Conservation (phyloP, 1,139 yeast species). For the Zygosaccharomyces pseudobailii region DNA sequence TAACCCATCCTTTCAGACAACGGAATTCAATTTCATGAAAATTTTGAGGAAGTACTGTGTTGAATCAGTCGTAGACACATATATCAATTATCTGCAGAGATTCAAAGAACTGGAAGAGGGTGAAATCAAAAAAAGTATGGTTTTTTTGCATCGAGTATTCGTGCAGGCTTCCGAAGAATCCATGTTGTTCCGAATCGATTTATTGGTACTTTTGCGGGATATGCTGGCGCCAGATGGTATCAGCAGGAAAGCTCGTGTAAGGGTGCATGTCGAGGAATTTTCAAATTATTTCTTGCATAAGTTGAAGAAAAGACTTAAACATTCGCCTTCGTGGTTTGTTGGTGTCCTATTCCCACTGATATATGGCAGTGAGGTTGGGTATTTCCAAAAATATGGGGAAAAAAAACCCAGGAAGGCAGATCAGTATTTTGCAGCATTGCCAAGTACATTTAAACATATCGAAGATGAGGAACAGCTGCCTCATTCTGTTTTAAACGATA, state of each 20-base stretch:
- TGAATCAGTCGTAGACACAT: conserved; percentile 36
- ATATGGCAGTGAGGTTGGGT: conserved; percentile 41
- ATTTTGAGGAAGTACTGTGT: conserved; percentile 39
- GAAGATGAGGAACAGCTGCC: conserved; percentile 26
- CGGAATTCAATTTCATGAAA: conserved; percentile 46
- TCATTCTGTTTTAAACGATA: conserved; percentile 19
- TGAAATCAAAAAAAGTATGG: conserved; percentile 61
- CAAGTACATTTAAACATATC: conserved; percentile 24
- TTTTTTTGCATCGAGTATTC: conserved; percentile 69
- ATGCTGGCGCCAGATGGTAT: conserved; percentile 41
- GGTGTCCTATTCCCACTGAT: conserved; percentile 68
- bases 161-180: conserved; percentile 56
- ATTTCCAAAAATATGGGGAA: conserved; percentile 48
- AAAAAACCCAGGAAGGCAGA: conserved; percentile 9
- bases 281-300: conserved; percentile 62
- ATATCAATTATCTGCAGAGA: conserved; percentile 40
- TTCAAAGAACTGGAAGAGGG: conserved; percentile 58
- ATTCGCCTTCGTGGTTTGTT: conserved; percentile 53
- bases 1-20: conserved; percentile 30
- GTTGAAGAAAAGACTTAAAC: conserved; percentile 47
- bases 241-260: conserved; percentile 35
- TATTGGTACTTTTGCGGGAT: conserved; percentile 52
- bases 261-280: conserved; percentile 63
- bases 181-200: conserved; percentile 70
- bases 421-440: conserved; percentile 17